phyloP scores from a whole-genome alignment of 192 early-diverging fungal genomes.

The Coemansia sp. region DNA sequence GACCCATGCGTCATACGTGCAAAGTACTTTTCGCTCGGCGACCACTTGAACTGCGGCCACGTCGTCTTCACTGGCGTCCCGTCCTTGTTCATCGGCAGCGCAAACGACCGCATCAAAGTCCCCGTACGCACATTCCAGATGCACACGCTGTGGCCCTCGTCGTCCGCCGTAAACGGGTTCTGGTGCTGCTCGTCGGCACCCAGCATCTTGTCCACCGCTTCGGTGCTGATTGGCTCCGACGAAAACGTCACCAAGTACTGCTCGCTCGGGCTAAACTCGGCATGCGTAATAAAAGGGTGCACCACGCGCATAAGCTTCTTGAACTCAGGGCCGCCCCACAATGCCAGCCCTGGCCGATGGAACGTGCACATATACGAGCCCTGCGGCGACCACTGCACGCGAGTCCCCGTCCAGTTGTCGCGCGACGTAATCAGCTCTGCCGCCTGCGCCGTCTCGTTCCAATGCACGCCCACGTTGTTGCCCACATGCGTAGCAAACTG shows the following conservation, averaged over 20 bases:
- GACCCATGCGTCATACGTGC: slow-evolving; percentile 76
- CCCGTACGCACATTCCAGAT: slow-evolving; percentile 93
- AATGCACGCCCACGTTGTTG: slow-evolving; percentile 82
- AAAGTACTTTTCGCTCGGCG: slow-evolving; percentile 90
- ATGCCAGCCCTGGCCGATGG: slow-evolving; percentile 88
- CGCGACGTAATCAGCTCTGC: slow-evolving; percentile 63
- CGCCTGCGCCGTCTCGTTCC: slow-evolving; percentile 84
- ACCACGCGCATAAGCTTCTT: slow-evolving; percentile 87
- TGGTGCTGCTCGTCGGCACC: slow-evolving; percentile 63
- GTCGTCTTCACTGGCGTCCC: slow-evolving; percentile 58
- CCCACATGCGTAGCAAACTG: slow-evolving; percentile 87
- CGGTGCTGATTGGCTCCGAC: slow-evolving; percentile 78
- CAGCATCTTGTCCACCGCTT: slow-evolving; percentile 40
- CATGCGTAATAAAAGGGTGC: slow-evolving; percentile 85
- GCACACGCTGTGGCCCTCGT: slow-evolving; percentile 73
- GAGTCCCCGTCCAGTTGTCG: slow-evolving; percentile 92
- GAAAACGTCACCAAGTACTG: slow-evolving; percentile 89
- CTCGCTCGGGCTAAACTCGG: slow-evolving; percentile 95
- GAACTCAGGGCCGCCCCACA: slow-evolving; percentile 96
- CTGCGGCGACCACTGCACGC: slow-evolving; percentile 91
- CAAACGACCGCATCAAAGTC: slow-evolving; percentile 85
- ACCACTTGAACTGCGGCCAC: slow-evolving; percentile 97
- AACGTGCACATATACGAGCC: slow-evolving; percentile 93
- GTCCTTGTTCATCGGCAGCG: slow-evolving; percentile 56
- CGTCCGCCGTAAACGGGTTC: slow-evolving; percentile 64